Evolutionary conservation across 305 asterid species (phyloP), one percentile per base, ranked within the genome.

Genomic region (Solanum chacoense): DNA sequence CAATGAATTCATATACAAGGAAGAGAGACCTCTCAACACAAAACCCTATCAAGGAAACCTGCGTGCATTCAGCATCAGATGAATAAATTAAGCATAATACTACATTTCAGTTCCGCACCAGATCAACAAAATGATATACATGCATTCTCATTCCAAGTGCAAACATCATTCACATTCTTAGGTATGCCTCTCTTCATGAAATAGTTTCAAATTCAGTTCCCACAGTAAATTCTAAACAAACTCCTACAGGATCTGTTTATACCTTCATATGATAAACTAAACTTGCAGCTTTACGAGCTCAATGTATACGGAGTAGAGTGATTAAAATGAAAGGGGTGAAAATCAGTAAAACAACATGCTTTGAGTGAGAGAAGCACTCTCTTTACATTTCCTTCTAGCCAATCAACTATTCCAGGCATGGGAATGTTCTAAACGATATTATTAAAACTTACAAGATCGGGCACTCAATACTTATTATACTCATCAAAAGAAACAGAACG

Each of bases 41-140:
- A 85, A 91, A 96, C 86, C 99, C 99, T 90, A 96, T 95, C 95
- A 96, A 93, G 75, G 97, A 98, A 90, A 96, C 99, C 98, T 96
- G 91, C 88, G 86, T 87, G 4, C 85, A 79, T 14, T 87, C 88
- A 84, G 87, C 38, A 74, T 80, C 69, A 87, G 12, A 4, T 29
- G 63, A 31, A 77, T 20, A 36, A 36, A 6, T 37, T n/a, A n/a
- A n/a, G 59, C 84, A n/a, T 77, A 13, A 24, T 78, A 78, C 35
- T 29, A 38, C 35, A 38, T 78, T 24, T 37, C 22, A 78, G 34
- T 38, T 38, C 85, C 3, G 1, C 59, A 24, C 63, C 34, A 78
- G 65, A 78, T 37, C 85, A 78, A 40, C 42, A 37, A 78, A 78
- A 32, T 24, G 65, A 38, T 78, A 24, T 78, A 37, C 63, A 22